Evolutionary conservation across 257 asterid species (phyloP).

Genomic region (Handroanthus guayacan): DNA sequence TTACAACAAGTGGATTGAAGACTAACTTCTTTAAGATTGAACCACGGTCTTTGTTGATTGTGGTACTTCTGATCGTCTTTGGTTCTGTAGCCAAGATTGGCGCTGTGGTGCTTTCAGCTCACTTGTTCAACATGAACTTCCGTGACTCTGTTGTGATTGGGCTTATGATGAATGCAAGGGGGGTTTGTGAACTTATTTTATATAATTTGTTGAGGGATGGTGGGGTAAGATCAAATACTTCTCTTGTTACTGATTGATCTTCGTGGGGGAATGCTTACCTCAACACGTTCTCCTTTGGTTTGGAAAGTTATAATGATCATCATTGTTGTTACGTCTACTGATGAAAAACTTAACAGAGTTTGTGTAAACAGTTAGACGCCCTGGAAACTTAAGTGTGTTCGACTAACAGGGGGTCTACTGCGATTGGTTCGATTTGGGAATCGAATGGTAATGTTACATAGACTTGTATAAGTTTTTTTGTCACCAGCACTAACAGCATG

Average conservation of each 20-base stretch:
- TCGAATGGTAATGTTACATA: too few relatives aligned
- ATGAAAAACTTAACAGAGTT: too few relatives aligned
- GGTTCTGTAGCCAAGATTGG: slow-evolving; percentile 44
- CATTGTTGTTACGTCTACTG: too few relatives aligned
- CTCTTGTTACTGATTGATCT: background rate
- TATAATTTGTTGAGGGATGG: slow-evolving; percentile 50
- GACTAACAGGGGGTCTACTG: too few relatives aligned
- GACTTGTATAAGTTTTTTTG: too few relatives aligned
- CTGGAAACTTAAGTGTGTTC: too few relatives aligned
- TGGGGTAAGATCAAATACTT: slow-evolving; percentile 37
- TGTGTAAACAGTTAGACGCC: too few relatives aligned
- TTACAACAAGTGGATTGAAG: slow-evolving; percentile 60
- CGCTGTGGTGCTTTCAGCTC: slow-evolving; percentile 39
- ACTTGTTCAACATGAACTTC: slow-evolving; percentile 33
- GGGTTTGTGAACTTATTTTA: slow-evolving; percentile 52
- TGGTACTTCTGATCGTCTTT: slow-evolving; percentile 36
- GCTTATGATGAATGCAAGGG: slow-evolving; percentile 51
- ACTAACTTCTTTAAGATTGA: slow-evolving; percentile 48
- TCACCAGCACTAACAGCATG: too few relatives aligned
- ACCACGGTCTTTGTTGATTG: slow-evolving; percentile 38
- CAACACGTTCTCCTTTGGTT: too few relatives aligned
- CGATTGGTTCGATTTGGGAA: too few relatives aligned
- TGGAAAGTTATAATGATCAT: too few relatives aligned
- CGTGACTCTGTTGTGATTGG: slow-evolving; percentile 55
- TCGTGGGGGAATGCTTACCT: too few relatives aligned